These are phyloP conservation scores for Candida loeiensis DNA, from an alignment of 805 yeast species.

Conservation along the genomic window DNA sequence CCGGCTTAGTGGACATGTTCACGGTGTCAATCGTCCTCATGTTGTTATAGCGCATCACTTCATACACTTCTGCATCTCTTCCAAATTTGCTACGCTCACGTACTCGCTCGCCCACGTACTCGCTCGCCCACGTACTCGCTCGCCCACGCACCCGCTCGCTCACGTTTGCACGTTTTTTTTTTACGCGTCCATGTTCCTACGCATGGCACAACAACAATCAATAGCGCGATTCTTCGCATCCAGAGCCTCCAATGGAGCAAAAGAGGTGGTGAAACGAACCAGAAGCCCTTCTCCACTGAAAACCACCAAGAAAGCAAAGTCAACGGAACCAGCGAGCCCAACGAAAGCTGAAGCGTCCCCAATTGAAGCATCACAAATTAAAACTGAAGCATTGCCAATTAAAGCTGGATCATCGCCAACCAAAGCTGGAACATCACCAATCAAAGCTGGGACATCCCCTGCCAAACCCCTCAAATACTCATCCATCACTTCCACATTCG, in stretches of 20 bases:
- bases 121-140: no score
- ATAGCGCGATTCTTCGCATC: slow-evolving; percentile 29
- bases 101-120: no score
- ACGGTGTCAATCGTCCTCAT: no score
- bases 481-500: slow-evolving; percentile 62
- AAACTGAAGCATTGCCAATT: not conserved
- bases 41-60: no score
- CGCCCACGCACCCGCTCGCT: not conserved
- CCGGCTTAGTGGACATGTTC: no score
- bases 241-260: slow-evolving; percentile 2
- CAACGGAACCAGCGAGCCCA: not conserved
- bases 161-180: not conserved
- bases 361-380: not conserved
- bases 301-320: not conserved
- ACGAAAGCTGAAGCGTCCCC: not conserved
- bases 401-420: not conserved
- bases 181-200: not conserved
- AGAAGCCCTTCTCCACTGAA: not conserved
- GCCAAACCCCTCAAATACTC: slow-evolving; percentile 18
- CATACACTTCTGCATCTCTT: no score
- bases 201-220: slow-evolving; percentile 28
- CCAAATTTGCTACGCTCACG: no score
- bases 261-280: slow-evolving; percentile 2
- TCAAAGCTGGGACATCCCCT: not conserved
- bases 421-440: not conserved